Base-by-base conservation (phyloP, 192 early-diverging fungal genomes). In the Pilobolus umbonatus region DNA sequence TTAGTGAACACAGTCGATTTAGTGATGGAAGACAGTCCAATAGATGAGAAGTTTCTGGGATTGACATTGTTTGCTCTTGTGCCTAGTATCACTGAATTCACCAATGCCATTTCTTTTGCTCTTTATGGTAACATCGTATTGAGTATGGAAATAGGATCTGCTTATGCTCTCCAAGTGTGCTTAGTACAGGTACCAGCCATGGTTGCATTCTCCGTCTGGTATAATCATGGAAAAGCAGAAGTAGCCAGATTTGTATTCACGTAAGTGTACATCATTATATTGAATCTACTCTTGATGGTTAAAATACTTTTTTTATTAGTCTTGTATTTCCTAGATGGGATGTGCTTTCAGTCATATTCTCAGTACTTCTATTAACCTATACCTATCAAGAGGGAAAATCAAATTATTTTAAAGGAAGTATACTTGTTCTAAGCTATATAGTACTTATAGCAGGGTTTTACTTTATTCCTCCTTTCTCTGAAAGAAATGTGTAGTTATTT, bases 401-500 rank as follows among this genome's bases (percentile, higher is more conserved):
- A 45, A 96, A 98, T 74, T 96, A 98, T 75, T 98, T 98, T 69
- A 96, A 98, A 75, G 96, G 94, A 39, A 74, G 84, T 4, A 92
- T 98, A 47, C 73, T 98, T 56, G 80, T 94, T 32, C 66, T 96
- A 29, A 87, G 85, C 39, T 98, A 98, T 70, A 71, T 71, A 45
- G 85, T 96, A 10, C 77, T 95, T 60, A 79, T 94, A 66, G 80
- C 80, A 11, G 87, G 84, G 5, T 94, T 91, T 69, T 82, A 78
- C 30, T 98, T 82, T 70, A 85, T 81, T 40, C 85, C 88, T 43
- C 52, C 67, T 15, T 63, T 63, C 14, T 58, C 61, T 28, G 49
- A 62, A 42, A n/a, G n/a, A n/a, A n/a, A n/a, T n/a, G n/a, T n/a
- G n/a, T n/a, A n/a, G n/a, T n/a, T n/a, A n/a, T n/a, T n/a, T n/a